A percentile compares a stretch with the other conserved stretches of the same genome.
Evolutionary conservation across 805 yeast species (phyloP).

Genomic region (Monosporozyma yasuniensis): DNA sequence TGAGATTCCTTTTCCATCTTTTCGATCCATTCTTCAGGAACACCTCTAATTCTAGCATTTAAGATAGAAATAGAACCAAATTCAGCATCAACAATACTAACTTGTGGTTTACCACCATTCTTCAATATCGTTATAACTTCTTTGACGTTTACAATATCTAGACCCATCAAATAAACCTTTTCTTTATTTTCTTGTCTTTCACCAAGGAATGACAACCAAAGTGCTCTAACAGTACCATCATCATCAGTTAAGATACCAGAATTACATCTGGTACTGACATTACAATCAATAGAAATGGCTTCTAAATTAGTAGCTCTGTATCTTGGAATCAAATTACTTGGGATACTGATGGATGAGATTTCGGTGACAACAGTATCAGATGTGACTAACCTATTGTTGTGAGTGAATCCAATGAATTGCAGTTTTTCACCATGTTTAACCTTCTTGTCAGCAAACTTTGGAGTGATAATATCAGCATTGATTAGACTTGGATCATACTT

Average conservation of each 20-base stretch:
- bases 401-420: slow-evolving; percentile 74
- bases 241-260: slow-evolving; percentile 71
- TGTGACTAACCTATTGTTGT: slow-evolving; percentile 56
- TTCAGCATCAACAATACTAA: slow-evolving; percentile 72
- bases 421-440: slow-evolving; percentile 68
- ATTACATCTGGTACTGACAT: slow-evolving; percentile 60
- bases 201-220: slow-evolving; percentile 81
- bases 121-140: slow-evolving; percentile 49
- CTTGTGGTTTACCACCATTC: slow-evolving; percentile 41
- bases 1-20: slow-evolving; percentile 52
- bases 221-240: slow-evolving; percentile 72
- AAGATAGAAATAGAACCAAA: slow-evolving; percentile 57
- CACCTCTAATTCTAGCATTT: slow-evolving; percentile 80
- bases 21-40: slow-evolving; percentile 72
- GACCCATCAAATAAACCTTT: slow-evolving; percentile 59
- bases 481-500: slow-evolving; percentile 74
- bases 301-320: slow-evolving; percentile 81
- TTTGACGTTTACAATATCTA: slow-evolving; percentile 61
- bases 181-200: slow-evolving; percentile 58
- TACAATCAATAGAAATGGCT: slow-evolving; percentile 65
- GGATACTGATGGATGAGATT: slow-evolving; percentile 63
- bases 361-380: slow-evolving; percentile 73
- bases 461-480: slow-evolving; percentile 60
- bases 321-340: slow-evolving; percentile 62
- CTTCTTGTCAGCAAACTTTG: slow-evolving; percentile 47